phyloP scores from a whole-genome alignment of 306 rosid genomes.

The Fragaria vesca region DNA sequence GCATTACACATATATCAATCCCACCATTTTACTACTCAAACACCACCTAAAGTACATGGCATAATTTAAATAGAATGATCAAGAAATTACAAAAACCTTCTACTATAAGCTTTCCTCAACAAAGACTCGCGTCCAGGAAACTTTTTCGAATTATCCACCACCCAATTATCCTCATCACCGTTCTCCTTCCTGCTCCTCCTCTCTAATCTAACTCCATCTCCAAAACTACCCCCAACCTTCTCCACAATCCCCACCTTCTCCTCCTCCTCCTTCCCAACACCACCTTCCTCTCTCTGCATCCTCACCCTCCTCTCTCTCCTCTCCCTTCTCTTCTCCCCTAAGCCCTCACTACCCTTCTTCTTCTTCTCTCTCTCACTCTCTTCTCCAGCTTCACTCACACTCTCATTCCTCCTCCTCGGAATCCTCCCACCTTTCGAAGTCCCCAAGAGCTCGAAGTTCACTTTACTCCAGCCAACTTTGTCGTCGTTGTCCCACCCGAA shows the following conservation, averaged over 20 bases:
- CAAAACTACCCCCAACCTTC: constrained; percentile 4
- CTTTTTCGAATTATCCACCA: constrained; percentile 19
- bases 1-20: background rate
- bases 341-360: background rate
- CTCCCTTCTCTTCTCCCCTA: background rate
- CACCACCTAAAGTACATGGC: background rate
- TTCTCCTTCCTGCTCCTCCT: background rate
- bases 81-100: background rate
- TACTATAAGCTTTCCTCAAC: constrained; percentile 22
- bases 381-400: constrained; percentile 14
- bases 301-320: background rate
- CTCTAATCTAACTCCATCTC: constrained; percentile 3
- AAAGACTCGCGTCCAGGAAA: constrained; percentile 52
- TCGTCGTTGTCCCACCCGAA: constrained; percentile 67
- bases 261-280: background rate
- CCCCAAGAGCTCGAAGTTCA: constrained; percentile 60
- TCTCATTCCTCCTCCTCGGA: constrained; percentile 31
- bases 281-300: background rate
- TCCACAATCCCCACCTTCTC: background rate
- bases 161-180: background rate
- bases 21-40: background rate
- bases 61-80: background rate
- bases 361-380: constrained; percentile 26
- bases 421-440: constrained; percentile 65
- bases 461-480: constrained; percentile 48